Evolutionary conservation across 2,329 filamentous ascomycete species (phyloP).

Genomic region (Plectosphaerella sp.): DNA sequence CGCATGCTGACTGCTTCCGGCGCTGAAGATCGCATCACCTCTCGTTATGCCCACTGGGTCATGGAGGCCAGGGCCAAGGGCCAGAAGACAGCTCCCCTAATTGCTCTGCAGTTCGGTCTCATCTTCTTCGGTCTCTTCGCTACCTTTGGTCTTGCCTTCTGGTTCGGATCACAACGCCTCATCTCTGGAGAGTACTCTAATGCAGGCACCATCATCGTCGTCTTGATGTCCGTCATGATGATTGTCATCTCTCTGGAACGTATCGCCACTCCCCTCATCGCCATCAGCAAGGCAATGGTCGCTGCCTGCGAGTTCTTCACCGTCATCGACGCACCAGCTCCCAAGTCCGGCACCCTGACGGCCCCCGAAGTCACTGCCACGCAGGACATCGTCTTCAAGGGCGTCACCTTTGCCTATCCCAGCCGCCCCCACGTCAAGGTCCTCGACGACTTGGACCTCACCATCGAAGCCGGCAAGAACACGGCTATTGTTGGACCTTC

Average conservation of each 20-base stretch:
- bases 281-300: constrained; percentile 22
- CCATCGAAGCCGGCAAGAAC: constrained; percentile 14
- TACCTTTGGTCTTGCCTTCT: constrained; percentile 36
- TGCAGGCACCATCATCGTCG: constrained; percentile 31
- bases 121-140: constrained; percentile 31
- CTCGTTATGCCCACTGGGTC: constrained; percentile 51
- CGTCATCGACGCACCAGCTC: constrained; percentile 20
- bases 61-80: constrained; percentile 48
- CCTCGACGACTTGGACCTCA: constrained; percentile 23
- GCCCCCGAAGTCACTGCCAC: constrained; percentile 12
- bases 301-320: constrained; percentile 22
- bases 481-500: constrained; percentile 38
- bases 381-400: constrained; percentile 11
- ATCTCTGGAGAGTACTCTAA: constrained; percentile 24
- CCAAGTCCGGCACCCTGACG: constrained; percentile 13
- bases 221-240: constrained; percentile 33
- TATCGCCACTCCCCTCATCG: constrained; percentile 33
- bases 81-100: constrained; percentile 42
- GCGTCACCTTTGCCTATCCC: constrained; percentile 20
- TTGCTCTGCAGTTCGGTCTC: constrained; percentile 48
- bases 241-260: constrained; percentile 26
- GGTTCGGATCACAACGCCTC: constrained; percentile 35
- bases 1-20: constrained; percentile 61
- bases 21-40: constrained; percentile 49
- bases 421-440: constrained; percentile 25